These are phyloP conservation scores for Chlorella sp. DNA, from an alignment of 139 green algal genomes.

Conservation along the genomic window DNA sequence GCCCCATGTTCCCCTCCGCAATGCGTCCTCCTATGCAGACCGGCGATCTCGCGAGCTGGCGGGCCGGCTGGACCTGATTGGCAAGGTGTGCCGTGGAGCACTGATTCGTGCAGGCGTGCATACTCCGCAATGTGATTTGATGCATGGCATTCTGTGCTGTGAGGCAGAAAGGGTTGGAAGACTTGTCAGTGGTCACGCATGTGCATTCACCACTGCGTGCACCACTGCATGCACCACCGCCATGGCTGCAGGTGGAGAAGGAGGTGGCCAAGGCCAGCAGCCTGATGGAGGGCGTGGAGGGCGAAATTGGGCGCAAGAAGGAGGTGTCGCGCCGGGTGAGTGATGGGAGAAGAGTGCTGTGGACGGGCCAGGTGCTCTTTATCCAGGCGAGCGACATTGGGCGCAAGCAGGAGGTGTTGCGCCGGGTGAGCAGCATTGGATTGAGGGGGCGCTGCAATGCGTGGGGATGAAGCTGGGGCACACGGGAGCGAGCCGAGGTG, in stretches of 20 bases:
- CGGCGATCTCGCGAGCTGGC: constrained; percentile 45
- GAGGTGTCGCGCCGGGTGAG: constrained; percentile 59
- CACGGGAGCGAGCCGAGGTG: not conserved
- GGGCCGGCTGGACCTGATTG: constrained; percentile 40
- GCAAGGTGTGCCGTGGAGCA: too few species aligned
- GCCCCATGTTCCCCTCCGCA: too few species aligned
- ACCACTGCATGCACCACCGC: too few species aligned
- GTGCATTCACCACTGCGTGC: too few species aligned
- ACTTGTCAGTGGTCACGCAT: too few species aligned
- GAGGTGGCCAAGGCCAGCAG: constrained; percentile 66
- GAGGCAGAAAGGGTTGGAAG: too few species aligned
- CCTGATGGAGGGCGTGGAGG: constrained; percentile 72
- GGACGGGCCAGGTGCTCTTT: not conserved
- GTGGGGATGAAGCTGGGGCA: not conserved
- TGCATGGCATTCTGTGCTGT: too few species aligned
- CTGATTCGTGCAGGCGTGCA: too few species aligned
- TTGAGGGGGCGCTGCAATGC: not conserved
- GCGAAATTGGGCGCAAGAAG: constrained; percentile 72
- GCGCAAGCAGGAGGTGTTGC: constrained; percentile 75
- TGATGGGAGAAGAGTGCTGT: not conserved
- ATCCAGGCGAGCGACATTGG: constrained; percentile 42
- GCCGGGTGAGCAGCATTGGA: constrained; percentile 51
- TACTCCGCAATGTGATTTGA: too few species aligned
- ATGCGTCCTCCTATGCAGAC: constrained; percentile 31
- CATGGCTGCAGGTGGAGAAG: constrained; percentile 61